These are phyloP conservation scores for Crithidia acanthocephali DNA, from an alignment of 208 protist species.

Conservation along the genomic window DNA sequence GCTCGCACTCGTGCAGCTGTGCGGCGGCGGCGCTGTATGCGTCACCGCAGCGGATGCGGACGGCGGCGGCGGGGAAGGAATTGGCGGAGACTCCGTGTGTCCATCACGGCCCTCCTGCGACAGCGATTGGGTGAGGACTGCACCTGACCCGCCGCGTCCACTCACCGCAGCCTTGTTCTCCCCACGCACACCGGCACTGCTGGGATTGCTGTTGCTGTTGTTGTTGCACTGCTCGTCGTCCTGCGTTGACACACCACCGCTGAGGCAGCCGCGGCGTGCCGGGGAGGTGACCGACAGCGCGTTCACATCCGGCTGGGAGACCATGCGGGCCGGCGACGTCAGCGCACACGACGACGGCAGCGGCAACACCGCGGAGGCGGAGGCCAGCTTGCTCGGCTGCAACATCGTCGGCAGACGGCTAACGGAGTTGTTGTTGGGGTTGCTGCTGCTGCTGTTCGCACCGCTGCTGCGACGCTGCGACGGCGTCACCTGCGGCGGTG, in stretches of 20 bases:
- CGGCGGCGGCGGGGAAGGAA: constrained; percentile 2
- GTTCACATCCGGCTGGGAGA: constrained; percentile 22
- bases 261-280: constrained; percentile 23
- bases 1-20: background rate
- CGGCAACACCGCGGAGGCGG: constrained; percentile 7
- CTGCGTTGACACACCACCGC: constrained; percentile 14
- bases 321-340: constrained; percentile 23
- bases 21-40: background rate
- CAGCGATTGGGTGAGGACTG: no score
- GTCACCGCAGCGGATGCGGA: background rate
- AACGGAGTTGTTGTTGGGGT: constrained; percentile 1
- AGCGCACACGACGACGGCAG: constrained; percentile 15
- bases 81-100: background rate
- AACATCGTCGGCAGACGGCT: constrained; percentile 23
- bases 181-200: background rate
- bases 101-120: background rate
- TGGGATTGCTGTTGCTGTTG: constrained; percentile 19
- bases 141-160: no score
- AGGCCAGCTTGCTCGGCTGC: constrained; percentile 22
- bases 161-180: background rate
- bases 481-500: no score
- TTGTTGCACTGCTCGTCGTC: constrained; percentile 8
- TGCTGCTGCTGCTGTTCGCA: background rate
- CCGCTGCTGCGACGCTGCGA: background rate
- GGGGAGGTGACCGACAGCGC: constrained; percentile 20